Evolutionary conservation across 83 land plant species (phyloP).

Genomic region (Picea engelmannii): DNA sequence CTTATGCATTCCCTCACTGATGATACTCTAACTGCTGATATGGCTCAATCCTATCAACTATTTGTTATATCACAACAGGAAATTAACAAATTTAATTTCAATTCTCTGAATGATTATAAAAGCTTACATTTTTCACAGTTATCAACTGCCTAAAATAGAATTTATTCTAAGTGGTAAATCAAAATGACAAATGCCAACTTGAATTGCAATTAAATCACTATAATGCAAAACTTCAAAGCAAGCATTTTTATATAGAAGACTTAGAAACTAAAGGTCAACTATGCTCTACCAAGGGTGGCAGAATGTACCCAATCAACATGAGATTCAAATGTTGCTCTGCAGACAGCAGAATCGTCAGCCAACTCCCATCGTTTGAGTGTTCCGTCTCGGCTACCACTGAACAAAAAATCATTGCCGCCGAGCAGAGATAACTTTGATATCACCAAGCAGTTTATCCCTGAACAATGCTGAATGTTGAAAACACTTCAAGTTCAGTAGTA

Average conservation of each 20-base stretch:
- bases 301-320: conserved; percentile 93
- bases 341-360: conserved; percentile 58
- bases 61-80: no score
- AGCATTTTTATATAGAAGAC: neutral
- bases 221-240: neutral
- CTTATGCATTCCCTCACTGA: no score
- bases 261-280: neutral
- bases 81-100: no score
- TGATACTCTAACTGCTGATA: no score
- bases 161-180: neutral
- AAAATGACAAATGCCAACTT: neutral
- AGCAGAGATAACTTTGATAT: conserved; percentile 36
- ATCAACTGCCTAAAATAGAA: neutral
- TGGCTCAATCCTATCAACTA: no score
- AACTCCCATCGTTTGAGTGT: conserved; percentile 91
- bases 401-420: conserved; percentile 51
- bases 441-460: conserved; percentile 87
- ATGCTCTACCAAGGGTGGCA: neutral
- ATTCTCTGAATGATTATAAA: no score
- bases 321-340: conserved; percentile 93
- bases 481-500: neutral
- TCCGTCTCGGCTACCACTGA: conserved; percentile 98
- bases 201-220: conserved; percentile 5
- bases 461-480: conserved; percentile 77
- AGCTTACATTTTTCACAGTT: no score